Base-by-base conservation (phyloP, 106 monocot species). In the Iris macrosiphon region DNA sequence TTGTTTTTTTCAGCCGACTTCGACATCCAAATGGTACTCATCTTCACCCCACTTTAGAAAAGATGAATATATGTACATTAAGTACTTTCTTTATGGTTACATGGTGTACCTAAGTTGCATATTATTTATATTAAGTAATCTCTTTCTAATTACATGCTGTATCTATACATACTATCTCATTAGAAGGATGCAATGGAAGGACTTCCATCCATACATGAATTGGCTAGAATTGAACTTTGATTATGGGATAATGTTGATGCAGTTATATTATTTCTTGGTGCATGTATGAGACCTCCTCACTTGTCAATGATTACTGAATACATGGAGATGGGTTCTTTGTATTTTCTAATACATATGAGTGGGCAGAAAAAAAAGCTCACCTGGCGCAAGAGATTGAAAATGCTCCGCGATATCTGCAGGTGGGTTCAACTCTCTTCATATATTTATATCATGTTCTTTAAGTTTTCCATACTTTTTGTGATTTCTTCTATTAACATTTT, bases 21-120 rank as follows among this genome's bases (percentile, higher is more conserved):
- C 86, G 98, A 51, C 98, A 99, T 81, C 98, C 98, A 61, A 99
- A 99, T 75, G 98, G 98, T 99, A 91, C 39, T 48, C 49, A 39
- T 50, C 15, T 39, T 62, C 26, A 50, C 49, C 35, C 25, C 21
- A 62, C 23, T 37, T 48, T 11, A 48, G 47, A 3, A 9, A 30
- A 20, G 39, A 5, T n/a, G n/a, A n/a, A n/a, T n/a, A n/a, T n/a
- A n/a, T n/a, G n/a, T n/a, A n/a, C n/a, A n/a, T n/a, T n/a, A n/a
- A n/a, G n/a, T n/a, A n/a, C n/a, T n/a, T n/a, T n/a, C n/a, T n/a
- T n/a, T n/a, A n/a, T n/a, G n/a, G n/a, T n/a, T n/a, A n/a, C n/a
- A n/a, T n/a, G n/a, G n/a, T n/a, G n/a, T n/a, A n/a, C n/a, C n/a
- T n/a, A n/a, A n/a, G n/a, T n/a, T n/a, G n/a, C n/a, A n/a, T n/a